Conservation (phyloP, 2,329 filamentous ascomycete genomes). For the Xylariaceae sp. region DNA sequence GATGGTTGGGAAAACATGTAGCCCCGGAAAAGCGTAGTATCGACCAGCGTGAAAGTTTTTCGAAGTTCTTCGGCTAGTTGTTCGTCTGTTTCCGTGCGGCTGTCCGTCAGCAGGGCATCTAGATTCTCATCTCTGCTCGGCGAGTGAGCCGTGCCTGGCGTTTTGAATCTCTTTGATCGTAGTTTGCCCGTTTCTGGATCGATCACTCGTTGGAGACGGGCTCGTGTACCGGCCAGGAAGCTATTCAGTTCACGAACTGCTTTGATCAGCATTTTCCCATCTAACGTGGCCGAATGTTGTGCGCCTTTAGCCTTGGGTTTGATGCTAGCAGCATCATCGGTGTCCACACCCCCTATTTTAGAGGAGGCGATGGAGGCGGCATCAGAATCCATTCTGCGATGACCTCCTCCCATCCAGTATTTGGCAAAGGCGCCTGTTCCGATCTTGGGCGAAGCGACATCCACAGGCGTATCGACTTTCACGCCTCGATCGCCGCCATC, state of each 20-base stretch:
- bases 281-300: conserved; percentile 48
- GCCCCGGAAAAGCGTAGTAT: conserved; percentile 88
- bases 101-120: conserved; percentile 34
- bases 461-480: conserved; percentile 24
- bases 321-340: conserved; percentile 51
- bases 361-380: conserved; percentile 57
- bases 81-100: conserved; percentile 46
- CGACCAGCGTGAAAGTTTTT: conserved; percentile 75
- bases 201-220: conserved; percentile 55
- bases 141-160: conserved; percentile 39
- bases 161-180: conserved; percentile 41
- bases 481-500: conserved; percentile 30
- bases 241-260: conserved; percentile 79
- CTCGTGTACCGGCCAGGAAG: conserved; percentile 81
- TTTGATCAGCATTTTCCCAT: conserved; percentile 76
- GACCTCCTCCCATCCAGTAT: conserved; percentile 42
- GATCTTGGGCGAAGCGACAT: conserved; percentile 33
- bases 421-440: conserved; percentile 44
- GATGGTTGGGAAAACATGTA: conserved; percentile 90
- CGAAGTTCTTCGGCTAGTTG: conserved; percentile 67
- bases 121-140: conserved; percentile 25
- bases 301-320: conserved; percentile 41
- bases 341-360: conserved; percentile 44
- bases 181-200: conserved; percentile 58
- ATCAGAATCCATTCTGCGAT: conserved; percentile 44